phyloP scores from a whole-genome alignment of 306 rosid genomes.

The Trichosanthes cucumerina region DNA sequence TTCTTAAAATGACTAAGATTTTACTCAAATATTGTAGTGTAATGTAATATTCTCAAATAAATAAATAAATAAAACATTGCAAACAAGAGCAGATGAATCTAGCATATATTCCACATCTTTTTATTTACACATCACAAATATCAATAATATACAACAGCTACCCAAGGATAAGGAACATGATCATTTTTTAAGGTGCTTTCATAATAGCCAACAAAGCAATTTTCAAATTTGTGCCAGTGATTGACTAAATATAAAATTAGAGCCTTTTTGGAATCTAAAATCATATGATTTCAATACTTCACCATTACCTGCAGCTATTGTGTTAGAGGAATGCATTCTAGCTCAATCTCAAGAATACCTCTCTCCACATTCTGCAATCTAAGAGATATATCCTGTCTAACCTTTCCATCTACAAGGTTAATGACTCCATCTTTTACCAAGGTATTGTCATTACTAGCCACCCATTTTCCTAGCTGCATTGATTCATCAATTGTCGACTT shows the following conservation, averaged over 20 bases:
- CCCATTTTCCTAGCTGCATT: constrained; percentile 50
- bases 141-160: not conserved
- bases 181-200: not conserved
- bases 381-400: constrained; percentile 59
- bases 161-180: not conserved
- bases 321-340: constrained; percentile 86
- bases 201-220: not conserved
- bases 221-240: not conserved
- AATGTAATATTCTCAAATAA: not conserved
- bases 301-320: constrained; percentile 30
- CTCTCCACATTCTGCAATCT: constrained; percentile 74
- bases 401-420: constrained; percentile 51
- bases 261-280: not conserved
- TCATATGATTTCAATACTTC: constrained; percentile 1
- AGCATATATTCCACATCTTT: not conserved
- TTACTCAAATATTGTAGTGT: no score
- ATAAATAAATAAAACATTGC: not conserved
- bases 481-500: constrained; percentile 35
- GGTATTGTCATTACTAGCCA: constrained; percentile 41
- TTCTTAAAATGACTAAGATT: no score
- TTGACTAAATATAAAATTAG: not conserved
- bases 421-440: constrained; percentile 55
- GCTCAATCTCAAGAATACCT: constrained; percentile 62
- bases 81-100: not conserved
- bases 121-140: constrained; percentile 7